phyloP scores from a whole-genome alignment of 495 filamentous ascomycete genomes.

The Xylaria grammica region DNA sequence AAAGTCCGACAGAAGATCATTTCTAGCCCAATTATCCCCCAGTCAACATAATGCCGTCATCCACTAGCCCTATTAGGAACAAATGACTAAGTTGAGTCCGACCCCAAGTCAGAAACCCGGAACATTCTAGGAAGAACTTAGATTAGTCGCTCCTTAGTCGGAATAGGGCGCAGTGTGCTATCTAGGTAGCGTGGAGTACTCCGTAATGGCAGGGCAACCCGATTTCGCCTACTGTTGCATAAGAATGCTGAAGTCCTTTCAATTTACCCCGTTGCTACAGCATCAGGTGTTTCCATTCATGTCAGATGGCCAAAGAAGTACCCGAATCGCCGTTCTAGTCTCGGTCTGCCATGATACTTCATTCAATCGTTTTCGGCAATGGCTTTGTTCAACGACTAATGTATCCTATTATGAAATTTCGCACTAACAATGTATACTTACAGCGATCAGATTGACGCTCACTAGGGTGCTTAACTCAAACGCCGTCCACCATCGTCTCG shows the following conservation, averaged over 20 bases:
- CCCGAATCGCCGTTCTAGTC: not conserved
- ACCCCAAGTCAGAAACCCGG: slow-evolving; percentile 4
- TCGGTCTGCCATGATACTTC: not conserved
- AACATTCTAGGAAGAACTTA: not conserved
- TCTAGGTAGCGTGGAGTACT: too few relatives aligned
- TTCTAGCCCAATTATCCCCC: not conserved
- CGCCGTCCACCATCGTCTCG: not conserved
- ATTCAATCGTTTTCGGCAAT: not conserved
- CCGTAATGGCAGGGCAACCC: not conserved
- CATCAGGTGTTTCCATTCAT: slow-evolving; percentile 4
- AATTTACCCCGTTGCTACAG: not conserved
- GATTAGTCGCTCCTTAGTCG: too few relatives aligned
- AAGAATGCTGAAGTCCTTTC: slow-evolving; percentile 7
- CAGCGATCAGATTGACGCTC: too few relatives aligned
- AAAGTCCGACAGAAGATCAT: slow-evolving; percentile 20
- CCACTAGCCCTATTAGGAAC: slow-evolving; percentile 14
- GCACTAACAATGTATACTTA: too few relatives aligned
- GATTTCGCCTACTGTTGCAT: not conserved
- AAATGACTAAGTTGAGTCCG: not conserved
- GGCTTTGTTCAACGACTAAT: not conserved
- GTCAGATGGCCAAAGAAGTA: not conserved
- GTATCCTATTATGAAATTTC: not conserved
- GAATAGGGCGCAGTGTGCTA: too few relatives aligned
- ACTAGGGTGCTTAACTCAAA: too few relatives aligned
- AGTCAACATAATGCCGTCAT: slow-evolving; percentile 21